Evolutionary conservation across 2,329 filamentous ascomycete genomes (phyloP).

Genomic region (Monosporascus sp.): DNA sequence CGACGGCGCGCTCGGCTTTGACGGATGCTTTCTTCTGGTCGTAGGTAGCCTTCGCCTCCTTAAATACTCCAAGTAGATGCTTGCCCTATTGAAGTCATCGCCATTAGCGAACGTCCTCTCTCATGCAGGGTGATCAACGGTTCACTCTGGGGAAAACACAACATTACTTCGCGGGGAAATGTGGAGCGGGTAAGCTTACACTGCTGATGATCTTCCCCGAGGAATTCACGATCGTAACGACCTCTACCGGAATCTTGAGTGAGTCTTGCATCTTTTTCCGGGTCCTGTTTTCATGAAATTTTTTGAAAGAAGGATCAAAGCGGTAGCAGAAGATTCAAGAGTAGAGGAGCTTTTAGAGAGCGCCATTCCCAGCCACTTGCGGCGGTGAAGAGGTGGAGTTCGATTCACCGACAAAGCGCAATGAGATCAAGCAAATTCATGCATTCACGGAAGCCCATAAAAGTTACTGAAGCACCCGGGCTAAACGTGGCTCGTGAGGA

Average conservation of each 20-base stretch:
- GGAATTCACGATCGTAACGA: slow-evolving; percentile 27
- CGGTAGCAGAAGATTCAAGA: not conserved
- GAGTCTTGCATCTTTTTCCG: slow-evolving; percentile 4
- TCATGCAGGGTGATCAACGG: not conserved
- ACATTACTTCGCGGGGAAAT: not conserved
- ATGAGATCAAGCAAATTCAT: no score
- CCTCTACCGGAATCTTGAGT: slow-evolving; percentile 23
- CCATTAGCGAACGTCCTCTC: slow-evolving; percentile 5
- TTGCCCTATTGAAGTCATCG: slow-evolving; percentile 59
- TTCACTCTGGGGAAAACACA: not conserved
- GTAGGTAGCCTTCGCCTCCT: slow-evolving; percentile 85
- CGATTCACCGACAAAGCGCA: not conserved
- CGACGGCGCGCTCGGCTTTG: slow-evolving; percentile 55
- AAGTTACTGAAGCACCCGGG: no score
- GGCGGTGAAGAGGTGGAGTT: not conserved
- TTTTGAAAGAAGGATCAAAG: not conserved
- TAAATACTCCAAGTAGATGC: slow-evolving; percentile 84
- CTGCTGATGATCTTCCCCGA: slow-evolving; percentile 30
- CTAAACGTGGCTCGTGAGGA: no score
- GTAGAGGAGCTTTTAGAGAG: not conserved
- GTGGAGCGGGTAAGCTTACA: slow-evolving; percentile 18
- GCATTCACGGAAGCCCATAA: no score
- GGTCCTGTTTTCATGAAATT: not conserved
- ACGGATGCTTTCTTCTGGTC: slow-evolving; percentile 81
- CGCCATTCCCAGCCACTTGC: not conserved